A percentile compares a stretch with the other conserved stretches of the same genome.
These are phyloP conservation scores for Aquilaria malaccensis DNA, from an alignment of 345 rosid genomes.

Conservation along the genomic window DNA sequence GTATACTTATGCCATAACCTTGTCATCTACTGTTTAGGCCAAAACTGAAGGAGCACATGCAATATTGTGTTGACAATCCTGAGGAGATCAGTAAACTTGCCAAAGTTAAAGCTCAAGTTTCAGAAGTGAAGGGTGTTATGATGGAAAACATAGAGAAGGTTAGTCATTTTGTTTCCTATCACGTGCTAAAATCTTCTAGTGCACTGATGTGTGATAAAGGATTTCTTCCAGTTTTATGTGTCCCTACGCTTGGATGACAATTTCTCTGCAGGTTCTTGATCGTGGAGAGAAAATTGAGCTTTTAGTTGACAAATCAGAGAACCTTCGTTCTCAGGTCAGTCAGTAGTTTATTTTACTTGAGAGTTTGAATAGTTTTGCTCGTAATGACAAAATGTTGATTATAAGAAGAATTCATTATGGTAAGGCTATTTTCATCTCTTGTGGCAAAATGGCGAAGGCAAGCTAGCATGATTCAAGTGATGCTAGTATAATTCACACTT, in stretches of 20 bases:
- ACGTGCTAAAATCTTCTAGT: not conserved
- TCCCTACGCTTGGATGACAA: not conserved
- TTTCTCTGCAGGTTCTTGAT: constrained; percentile 48
- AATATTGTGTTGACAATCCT: constrained; percentile 65
- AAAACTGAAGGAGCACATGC: constrained; percentile 61
- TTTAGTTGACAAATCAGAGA: constrained; percentile 71
- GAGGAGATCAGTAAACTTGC: constrained; percentile 77
- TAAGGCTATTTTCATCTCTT: not conserved
- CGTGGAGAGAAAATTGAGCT: constrained; percentile 82
- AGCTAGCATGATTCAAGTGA: not conserved
- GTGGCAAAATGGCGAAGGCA: not conserved
- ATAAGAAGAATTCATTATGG: not conserved
- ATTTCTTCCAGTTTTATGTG: constrained; percentile 1
- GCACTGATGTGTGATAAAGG: not conserved
- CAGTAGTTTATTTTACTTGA: not conserved
- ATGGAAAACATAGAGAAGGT: constrained; percentile 96
- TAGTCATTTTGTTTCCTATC: not conserved
- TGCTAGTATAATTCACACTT: not conserved
- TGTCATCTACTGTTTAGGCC: constrained; percentile 26
- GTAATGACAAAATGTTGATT: too few species aligned
- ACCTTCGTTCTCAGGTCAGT: constrained; percentile 62
- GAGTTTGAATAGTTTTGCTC: too few species aligned
- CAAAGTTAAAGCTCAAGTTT: constrained; percentile 85
- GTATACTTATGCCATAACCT: not conserved
- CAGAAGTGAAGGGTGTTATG: constrained; percentile 90